Base-by-base conservation (phyloP, 768 basidiomycete species). In the Trametes punicea region DNA sequence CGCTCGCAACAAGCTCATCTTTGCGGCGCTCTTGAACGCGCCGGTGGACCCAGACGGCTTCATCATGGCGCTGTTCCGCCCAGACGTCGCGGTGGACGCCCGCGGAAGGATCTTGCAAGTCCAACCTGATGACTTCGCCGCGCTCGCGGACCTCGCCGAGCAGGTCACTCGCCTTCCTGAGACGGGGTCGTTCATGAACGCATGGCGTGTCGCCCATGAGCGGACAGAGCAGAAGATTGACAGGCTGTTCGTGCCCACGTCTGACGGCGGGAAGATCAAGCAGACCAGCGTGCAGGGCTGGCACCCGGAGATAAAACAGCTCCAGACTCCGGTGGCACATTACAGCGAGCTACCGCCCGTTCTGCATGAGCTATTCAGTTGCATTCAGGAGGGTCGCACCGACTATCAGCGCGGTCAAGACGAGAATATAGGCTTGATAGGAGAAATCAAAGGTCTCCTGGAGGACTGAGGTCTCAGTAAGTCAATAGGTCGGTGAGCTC, bases 241-340 rank as follows among this genome's bases (percentile, higher is more conserved):
- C 55, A 51, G 61, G 21, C 45, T 64, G 40, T 56, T 64, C 52
- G 65, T 59, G 13, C 46, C 54, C 16, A 44, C 7, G 4, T 4
- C 56, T 3, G 31, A 26, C 1, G 57, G 55, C 34, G n/a, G n/a
- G 0, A 38, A 46, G 13, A 44, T 64, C 49, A 49, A 45, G 45
- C 36, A 64, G 44, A 62, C 54, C n/a, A 62, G 65, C 42, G 65
- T 66, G 21, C 61, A 66, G 51, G 65, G 65, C 2, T 66, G 56
- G 55, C 50, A 61, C 33, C 46, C 57, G 29, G 59, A 55, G 38
- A 51, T 46, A 44, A 52, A 51, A 33, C 36, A 60, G 49, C 52
- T 66, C 8, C 55, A 53, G 33, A 39, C 51, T 27, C 56, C 61
- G 2, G 65, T 66, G 34, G 61, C 55, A 0, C 54, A 61, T 2